Conservation (phyloP, 2,329 filamentous ascomycete genomes). For the Aspergillus sp. region DNA sequence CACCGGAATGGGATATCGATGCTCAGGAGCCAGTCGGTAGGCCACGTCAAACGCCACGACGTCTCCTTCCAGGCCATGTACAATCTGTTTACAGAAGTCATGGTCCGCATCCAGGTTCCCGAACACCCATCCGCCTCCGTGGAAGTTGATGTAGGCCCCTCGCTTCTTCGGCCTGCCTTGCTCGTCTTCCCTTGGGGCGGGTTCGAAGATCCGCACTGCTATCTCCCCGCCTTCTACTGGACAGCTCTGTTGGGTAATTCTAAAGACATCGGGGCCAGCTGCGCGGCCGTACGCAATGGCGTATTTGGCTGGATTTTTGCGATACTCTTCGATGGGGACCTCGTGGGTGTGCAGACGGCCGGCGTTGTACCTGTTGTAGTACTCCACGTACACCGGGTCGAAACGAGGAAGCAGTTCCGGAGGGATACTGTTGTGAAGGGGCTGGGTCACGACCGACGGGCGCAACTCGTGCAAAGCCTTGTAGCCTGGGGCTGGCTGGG, state of each 20-base stretch:
- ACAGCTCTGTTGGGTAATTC: constrained; percentile 33
- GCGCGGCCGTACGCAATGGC: constrained; percentile 30
- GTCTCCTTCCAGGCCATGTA: constrained; percentile 27
- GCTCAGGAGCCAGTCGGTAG: constrained; percentile 34
- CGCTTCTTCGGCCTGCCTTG: constrained; percentile 21
- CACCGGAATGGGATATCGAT: constrained; percentile 28
- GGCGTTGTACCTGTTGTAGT: constrained; percentile 35
- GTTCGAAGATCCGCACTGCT: constrained; percentile 33
- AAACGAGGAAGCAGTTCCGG: constrained; percentile 27
- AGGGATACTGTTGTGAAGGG: constrained; percentile 36
- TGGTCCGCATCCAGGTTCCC: constrained; percentile 30
- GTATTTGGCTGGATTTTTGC: constrained; percentile 32
- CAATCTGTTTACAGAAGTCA: constrained; percentile 34
- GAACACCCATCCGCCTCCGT: constrained; percentile 37
- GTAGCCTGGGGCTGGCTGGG: constrained; percentile 5
- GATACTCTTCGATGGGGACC: constrained; percentile 31
- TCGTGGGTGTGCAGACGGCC: constrained; percentile 36
- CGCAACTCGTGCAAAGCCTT: constrained; percentile 18
- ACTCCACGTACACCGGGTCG: constrained; percentile 33
- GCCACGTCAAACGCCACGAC: constrained; percentile 37
- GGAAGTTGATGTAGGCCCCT: constrained; percentile 35
- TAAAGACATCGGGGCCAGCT: constrained; percentile 25
- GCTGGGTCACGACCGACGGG: constrained; percentile 18
- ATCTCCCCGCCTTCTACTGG: constrained; percentile 33
- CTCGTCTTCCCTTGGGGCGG: constrained; percentile 14